Conservation (phyloP, 108 stramenopile species). For the Nitzschia sp. region DNA sequence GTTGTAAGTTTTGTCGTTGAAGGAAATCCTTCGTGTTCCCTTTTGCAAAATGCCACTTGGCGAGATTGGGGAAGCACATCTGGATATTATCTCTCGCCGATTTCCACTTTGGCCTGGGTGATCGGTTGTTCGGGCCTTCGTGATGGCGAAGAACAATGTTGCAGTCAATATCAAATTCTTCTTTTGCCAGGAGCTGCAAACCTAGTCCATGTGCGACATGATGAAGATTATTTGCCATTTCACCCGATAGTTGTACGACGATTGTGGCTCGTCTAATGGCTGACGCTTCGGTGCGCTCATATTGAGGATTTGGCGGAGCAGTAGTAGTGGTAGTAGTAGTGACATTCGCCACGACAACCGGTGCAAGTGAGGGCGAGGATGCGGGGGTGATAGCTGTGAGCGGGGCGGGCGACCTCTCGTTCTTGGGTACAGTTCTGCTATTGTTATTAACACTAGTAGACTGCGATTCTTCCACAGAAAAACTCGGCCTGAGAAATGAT, state of each 20-base stretch:
- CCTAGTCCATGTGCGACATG: slow-evolving; percentile 37
- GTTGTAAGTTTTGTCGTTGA: neutral
- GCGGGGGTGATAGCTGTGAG: neutral
- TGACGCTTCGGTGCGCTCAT: neutral
- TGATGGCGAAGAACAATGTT: slow-evolving; percentile 24
- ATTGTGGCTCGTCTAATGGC: slow-evolving; percentile 29
- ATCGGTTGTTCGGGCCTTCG: slow-evolving; percentile 17
- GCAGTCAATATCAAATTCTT: slow-evolving; percentile 28
- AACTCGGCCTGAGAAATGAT: neutral
- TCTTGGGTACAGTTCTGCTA: neutral
- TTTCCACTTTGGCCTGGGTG: slow-evolving; percentile 30
- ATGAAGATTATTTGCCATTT: slow-evolving; percentile 57
- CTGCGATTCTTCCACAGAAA: no score
- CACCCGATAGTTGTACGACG: slow-evolving; percentile 46
- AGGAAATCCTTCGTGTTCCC: slow-evolving; percentile 16
- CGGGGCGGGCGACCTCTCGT: neutral
- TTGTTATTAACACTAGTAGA: neutral
- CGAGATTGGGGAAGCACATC: slow-evolving; percentile 38
- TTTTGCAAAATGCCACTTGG: slow-evolving; percentile 23
- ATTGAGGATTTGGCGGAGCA: neutral
- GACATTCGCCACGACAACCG: neutral
- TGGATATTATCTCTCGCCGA: slow-evolving; percentile 20
- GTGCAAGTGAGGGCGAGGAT: neutral
- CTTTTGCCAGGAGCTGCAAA: slow-evolving; percentile 33
- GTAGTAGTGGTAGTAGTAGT: neutral